phyloP scores from a whole-genome alignment of 164 flowering plant species.

The Chloranthus sessilifolius region DNA sequence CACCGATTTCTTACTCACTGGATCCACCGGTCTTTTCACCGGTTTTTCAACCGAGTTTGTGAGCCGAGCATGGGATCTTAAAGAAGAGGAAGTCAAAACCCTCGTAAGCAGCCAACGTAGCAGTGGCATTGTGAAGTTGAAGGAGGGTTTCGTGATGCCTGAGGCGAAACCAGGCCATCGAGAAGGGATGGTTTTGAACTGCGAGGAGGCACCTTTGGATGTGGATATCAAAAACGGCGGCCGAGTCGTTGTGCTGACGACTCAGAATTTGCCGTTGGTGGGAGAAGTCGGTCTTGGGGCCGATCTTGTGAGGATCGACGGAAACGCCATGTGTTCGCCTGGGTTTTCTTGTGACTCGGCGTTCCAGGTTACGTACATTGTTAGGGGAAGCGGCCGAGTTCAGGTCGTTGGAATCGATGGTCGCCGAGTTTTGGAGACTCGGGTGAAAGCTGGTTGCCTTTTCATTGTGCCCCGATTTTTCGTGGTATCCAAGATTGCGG shows the following conservation, averaged over 20 bases:
- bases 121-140: conserved; percentile 54
- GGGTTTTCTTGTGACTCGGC: conserved; percentile 92
- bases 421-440: conserved; percentile 46
- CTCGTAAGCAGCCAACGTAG: conserved; percentile 48
- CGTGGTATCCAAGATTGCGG: conserved; percentile 68
- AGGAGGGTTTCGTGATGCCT: conserved; percentile 33
- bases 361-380: conserved; percentile 73
- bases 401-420: conserved; percentile 82
- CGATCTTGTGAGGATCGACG: conserved; percentile 77
- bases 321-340: conserved; percentile 79
- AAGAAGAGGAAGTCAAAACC: conserved; percentile 34
- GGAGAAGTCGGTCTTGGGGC: conserved; percentile 84
- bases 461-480: conserved; percentile 81
- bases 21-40: conserved; percentile 61
- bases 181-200: conserved; percentile 59
- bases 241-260: conserved; percentile 65
- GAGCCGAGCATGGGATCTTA: conserved; percentile 64
- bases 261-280: conserved; percentile 71
- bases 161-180: conserved; percentile 49
- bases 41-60: conserved; percentile 84
- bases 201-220: conserved; percentile 77
- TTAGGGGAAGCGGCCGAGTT: conserved; percentile 72
- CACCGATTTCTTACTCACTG: conserved; percentile 63
- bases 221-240: conserved; percentile 69
- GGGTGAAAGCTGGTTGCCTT: conserved; percentile 53